A percentile compares a stretch with the other conserved stretches of the same genome.
These are phyloP conservation scores for Malus asiatica DNA, from an alignment of 306 rosid species.

Conservation along the genomic window DNA sequence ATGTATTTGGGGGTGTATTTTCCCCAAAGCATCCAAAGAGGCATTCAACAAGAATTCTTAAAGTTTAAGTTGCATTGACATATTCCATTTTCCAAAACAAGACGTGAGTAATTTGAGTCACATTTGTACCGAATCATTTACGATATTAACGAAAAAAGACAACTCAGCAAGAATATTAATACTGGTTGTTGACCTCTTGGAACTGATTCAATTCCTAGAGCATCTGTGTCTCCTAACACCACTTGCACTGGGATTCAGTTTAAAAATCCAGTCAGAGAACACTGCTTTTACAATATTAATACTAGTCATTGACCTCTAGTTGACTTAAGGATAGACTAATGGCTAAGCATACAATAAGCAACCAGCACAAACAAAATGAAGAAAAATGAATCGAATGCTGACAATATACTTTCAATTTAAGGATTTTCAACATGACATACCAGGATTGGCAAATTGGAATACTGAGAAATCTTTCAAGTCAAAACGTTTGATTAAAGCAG, in stretches of 20 bases:
- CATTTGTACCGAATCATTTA: not conserved
- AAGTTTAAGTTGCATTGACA: not conserved
- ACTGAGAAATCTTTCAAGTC: constrained; percentile 78
- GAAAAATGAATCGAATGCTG: not conserved
- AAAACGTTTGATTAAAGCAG: constrained; percentile 62
- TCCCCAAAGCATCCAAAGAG: not conserved
- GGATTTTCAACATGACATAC: constrained; percentile 25
- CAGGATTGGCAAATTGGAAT: constrained; percentile 79
- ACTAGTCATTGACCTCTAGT: not conserved
- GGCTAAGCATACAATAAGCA: not conserved
- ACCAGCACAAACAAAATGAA: not conserved
- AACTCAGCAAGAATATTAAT: not conserved
- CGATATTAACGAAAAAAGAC: not conserved
- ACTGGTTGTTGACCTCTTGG: too few species aligned
- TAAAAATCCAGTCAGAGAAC: not conserved
- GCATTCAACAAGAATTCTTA: not conserved
- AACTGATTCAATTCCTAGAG: too few species aligned
- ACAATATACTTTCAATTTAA: not conserved
- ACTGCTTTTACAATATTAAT: not conserved
- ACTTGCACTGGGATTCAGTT: not conserved
- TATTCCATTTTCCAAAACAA: not conserved
- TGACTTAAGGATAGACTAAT: not conserved
- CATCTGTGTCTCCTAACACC: not conserved
- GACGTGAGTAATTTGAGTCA: not conserved
- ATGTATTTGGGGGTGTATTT: not conserved